Base-by-base conservation (phyloP, 495 filamentous ascomycete species). In the Cercophora samala region DNA sequence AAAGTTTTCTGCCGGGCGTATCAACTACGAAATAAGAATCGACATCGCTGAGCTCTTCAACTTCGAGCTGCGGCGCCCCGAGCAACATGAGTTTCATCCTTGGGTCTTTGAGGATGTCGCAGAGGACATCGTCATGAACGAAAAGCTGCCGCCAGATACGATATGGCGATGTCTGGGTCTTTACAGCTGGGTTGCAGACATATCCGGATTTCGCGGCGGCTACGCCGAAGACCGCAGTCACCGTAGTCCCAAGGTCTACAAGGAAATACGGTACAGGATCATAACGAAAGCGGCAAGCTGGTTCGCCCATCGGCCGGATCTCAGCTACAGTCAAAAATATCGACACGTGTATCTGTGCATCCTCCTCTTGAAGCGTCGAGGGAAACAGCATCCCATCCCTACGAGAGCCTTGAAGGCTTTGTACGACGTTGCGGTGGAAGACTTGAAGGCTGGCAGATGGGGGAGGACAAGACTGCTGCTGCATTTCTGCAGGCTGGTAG, bases 401-500 rank as follows among this genome's bases (percentile, higher is more conserved):
- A 2, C 37, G 11, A 46, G 37, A 3, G 37, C 37, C 37, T 46
- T 46, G 37, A 46, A 46, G 37, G 37, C n/a, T 56, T 18, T 86
- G 8, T 73, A 77, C 23, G 69, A 76, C 29, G 68, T 75, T 1
- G 66, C 83, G 4, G 78, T 77, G 3, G 75, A 74, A 64, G 77
- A 80, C 64, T 70, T 85, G 65, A 62, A 65, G 18, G 62, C 68
- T n/a, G 75, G 74, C 18, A 22, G 68, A 19, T 77, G 69, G 37
- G 77, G 83, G 23, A 70, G 74, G 23, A 75, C 74, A 60, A 69
- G 69, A 4, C 76, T 80, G 24, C 65, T 82, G 19, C 61, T 68
- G 53, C 84, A 78, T 77, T 69, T 77, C 60, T 62, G 83, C 61
- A 53, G 54, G 37, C 62, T 82, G 5, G 66, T 84, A 46, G 55